Conservation (phyloP, 2,329 filamentous ascomycete species). For the Trichoderma sp. region DNA sequence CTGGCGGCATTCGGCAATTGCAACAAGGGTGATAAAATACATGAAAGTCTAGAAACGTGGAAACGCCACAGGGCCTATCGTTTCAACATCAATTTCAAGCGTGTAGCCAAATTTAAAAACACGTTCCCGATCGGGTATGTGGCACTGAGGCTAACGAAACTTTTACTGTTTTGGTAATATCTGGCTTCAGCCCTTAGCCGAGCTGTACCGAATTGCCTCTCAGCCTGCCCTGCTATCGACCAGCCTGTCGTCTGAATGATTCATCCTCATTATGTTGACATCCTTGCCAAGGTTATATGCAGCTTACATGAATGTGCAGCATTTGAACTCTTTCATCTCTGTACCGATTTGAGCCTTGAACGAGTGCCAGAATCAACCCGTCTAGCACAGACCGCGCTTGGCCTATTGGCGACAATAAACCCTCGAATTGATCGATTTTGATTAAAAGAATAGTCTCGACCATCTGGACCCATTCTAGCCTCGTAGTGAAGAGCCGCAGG, state of each 20-base stretch:
- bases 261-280: neutral
- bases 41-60: neutral
- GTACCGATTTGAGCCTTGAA: neutral
- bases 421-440: neutral
- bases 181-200: neutral
- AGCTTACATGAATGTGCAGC: neutral
- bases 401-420: neutral
- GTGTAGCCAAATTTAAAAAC: neutral
- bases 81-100: neutral
- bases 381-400: neutral
- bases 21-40: neutral
- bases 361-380: neutral
- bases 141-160: neutral
- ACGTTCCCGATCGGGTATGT: neutral
- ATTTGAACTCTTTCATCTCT: neutral
- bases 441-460: neutral
- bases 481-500: conserved; percentile 3
- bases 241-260: neutral
- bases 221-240: neutral
- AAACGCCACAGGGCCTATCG: neutral
- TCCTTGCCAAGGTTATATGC: neutral
- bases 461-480: neutral
- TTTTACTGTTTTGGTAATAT: neutral
- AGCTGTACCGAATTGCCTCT: neutral
- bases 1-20: neutral